Base-by-base conservation (phyloP, 768 basidiomycete genomes). In the Boletus eberwhitei region DNA sequence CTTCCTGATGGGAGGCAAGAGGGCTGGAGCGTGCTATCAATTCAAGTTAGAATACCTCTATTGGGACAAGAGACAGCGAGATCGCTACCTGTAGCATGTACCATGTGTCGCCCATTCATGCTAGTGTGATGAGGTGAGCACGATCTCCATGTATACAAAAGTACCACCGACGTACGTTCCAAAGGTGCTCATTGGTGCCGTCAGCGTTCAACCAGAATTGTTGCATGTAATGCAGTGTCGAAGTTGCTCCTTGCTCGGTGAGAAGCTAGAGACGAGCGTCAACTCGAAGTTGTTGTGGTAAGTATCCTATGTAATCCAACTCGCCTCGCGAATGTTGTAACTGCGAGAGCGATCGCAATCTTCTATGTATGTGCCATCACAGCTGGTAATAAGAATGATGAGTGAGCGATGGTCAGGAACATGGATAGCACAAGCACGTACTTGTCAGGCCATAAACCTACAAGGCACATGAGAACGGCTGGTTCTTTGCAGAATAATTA, bases 101-200 rank as follows among this genome's bases (percentile, higher is more conserved):
- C 87, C 87, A 58, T 89, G 87, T 4, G 77, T 82, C 8, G 72
- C 57, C 87, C 87, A 89, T 65, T 89, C 87, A 58, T 89, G 86
- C 82, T 84, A 52, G 5, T 17, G 29, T 22, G 32, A 41, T 38
- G 22, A 6, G 34, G 51, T 57, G 21, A 64, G 46, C 14, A 19
- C 37, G 32, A 9, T 24, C 11, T 47, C 38, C 21, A 36, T 22
- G 32, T 8, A 14, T 12, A 47, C 38, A 21, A 26, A 21, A 13
- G 14, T 9, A 35, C 11, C 2, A 36, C 17, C 17, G 21, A 54
- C 79, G 35, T 57, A 86, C 85, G 76, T 84, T 84, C 88, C 88
- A 90, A 62, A 89, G 82, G 21, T 78, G 68, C 59, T 88, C 85
- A 61, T 84, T 82, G 24, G 74, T 56, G 3, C 84, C 86, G 54